phyloP scores from a whole-genome alignment of 306 rosid species.

The Trichosanthes truncata region DNA sequence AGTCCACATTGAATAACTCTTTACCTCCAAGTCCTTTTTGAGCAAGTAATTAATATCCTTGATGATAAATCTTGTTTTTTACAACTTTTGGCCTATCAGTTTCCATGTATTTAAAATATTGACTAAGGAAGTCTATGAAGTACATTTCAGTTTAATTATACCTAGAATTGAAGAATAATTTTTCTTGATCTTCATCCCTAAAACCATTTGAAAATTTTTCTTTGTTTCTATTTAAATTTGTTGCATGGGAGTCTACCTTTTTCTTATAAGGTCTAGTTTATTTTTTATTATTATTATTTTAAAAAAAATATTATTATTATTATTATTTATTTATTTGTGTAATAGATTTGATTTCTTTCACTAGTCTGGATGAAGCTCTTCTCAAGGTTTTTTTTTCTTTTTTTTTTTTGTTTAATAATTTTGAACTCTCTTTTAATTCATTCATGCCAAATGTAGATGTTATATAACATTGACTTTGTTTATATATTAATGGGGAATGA shows the following conservation, averaged over 20 bases:
- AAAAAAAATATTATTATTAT: too few relatives aligned
- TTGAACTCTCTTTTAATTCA: neutral
- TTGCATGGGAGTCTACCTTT: neutral
- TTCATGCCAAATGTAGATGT: neutral
- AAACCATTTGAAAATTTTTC: neutral
- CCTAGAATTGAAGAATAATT: neutral
- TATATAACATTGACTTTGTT: neutral
- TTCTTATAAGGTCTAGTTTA: neutral
- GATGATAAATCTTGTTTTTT: neutral
- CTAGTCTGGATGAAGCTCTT: neutral
- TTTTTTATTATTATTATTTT: neutral
- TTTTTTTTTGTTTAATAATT: too few relatives aligned
- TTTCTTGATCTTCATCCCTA: neutral
- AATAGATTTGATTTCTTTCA: neutral
- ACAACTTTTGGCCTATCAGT: neutral
- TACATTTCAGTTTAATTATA: neutral
- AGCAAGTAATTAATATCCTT: neutral
- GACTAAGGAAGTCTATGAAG: neutral
- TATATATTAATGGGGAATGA: neutral
- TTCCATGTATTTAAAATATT: neutral
- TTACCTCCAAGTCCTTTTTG: neutral
- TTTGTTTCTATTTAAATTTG: neutral
- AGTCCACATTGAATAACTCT: neutral
- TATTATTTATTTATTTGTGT: neutral
- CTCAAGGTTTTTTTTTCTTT: neutral